phyloP scores from a whole-genome alignment of 768 basidiomycete genomes.

The Artomyces pyxidatus region DNA sequence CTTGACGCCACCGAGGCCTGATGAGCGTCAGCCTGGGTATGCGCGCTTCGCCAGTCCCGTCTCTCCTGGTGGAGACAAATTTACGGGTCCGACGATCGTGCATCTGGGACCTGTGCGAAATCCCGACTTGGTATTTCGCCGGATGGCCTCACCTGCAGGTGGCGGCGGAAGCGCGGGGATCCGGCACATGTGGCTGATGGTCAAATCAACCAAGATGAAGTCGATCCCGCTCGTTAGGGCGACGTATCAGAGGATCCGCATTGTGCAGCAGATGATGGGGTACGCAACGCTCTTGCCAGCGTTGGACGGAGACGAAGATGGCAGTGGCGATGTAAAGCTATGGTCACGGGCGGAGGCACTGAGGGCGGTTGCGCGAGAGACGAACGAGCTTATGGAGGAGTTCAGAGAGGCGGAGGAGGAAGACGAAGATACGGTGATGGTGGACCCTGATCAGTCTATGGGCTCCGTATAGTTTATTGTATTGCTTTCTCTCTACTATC shows the following conservation, averaged over 20 bases:
- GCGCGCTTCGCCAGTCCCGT: constrained; percentile 31
- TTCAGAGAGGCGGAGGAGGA: constrained; percentile 6
- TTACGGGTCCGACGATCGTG: constrained; percentile 41
- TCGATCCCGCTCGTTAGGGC: constrained; percentile 43
- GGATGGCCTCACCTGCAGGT: constrained; percentile 3
- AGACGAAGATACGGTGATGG: not conserved
- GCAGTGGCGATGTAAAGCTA: constrained; percentile 21
- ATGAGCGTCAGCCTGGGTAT: constrained; percentile 32
- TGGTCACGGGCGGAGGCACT: constrained; percentile 20
- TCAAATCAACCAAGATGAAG: constrained; percentile 26
- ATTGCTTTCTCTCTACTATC: too few species aligned
- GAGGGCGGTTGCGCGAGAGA: constrained; percentile 16
- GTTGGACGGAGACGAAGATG: constrained; percentile 25
- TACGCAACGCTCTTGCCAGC: constrained; percentile 50
- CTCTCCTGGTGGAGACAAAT: constrained; percentile 24
- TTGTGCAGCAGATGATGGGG: constrained; percentile 57
- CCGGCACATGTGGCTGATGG: constrained; percentile 5
- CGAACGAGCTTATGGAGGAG: constrained; percentile 14
- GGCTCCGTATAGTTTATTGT: too few species aligned
- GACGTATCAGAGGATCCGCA: constrained; percentile 54
- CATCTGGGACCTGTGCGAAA: constrained; percentile 50
- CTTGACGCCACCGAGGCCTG: constrained; percentile 11
- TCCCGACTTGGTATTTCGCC: constrained; percentile 16
- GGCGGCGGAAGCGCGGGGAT: constrained; percentile 1
- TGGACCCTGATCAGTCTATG: not conserved